Evolutionary conservation across 139 green algal species (phyloP), one percentile per base, ranked within the genome.

Genomic region (Coelastrella sp.): DNA sequence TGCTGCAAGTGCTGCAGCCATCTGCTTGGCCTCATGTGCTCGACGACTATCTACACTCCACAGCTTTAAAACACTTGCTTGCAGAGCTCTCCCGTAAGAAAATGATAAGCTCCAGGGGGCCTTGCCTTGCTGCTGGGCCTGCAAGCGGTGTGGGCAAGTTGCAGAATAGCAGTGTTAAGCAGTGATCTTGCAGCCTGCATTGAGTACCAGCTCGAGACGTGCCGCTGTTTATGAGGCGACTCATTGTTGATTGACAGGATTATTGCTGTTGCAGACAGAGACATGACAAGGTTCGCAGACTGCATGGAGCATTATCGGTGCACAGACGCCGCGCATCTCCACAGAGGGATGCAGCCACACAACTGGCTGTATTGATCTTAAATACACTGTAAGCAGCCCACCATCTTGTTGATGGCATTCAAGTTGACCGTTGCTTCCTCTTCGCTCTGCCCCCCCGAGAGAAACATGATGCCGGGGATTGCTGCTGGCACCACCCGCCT

Each of bases 381-480:
- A 7, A 20, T 70, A 20, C 63, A 70, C 14, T 70, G 63, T 12
- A 15, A 15, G 12, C 0, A 15, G 20, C 87, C 57, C 85, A 93
- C 92, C 85, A 92, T 58, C 81, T 88, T 87, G 90, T 98, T 97
- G 85, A 98, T 96, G 24, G 92, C 93, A 78, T 97, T 91, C 22
- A 98, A 91, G 91, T 98, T 97, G 57, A 92, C 7, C 0, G 96
- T 97, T 4, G 96, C 96, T 81, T 97, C 93, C 89, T 97, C 95
- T 83, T 98, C 97, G 7, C 92, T 96, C 94, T 99, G 96, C 4
- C 98, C 98, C 12, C 98, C 98, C 5, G 94, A 97, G 15, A 99
- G 95, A 92, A 99, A 99, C 93, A 99, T 97, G 89, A 99, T 96
- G 79, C 97, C 98, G 19, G 97, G 97, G 8, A 99, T 93, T 6